Evolutionary conservation across 2,329 filamentous ascomycete species (phyloP), one percentile per base, ranked within the genome.

Genomic region (Aspergillus uvarum): DNA sequence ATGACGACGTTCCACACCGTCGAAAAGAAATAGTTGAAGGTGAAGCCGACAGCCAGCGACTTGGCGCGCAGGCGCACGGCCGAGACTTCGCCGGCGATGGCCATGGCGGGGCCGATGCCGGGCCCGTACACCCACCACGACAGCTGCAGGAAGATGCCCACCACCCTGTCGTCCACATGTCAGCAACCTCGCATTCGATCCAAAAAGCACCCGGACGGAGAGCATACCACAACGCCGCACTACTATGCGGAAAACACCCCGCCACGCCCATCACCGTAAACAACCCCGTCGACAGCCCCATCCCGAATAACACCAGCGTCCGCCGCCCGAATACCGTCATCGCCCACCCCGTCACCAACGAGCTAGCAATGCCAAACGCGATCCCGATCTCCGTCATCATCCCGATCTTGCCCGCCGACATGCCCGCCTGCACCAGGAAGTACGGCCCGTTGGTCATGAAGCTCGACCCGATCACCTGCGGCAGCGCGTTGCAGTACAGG

Each of bases 81-180:
- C 10, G 56, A 58, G 7, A 58, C 35, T n/a, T 58, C 48, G 12
- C 56, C 56, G 8, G 56, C 56, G 11, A 58, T 38, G 21, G 48
- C 50, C 56, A 58, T 53, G 12, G 49, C 56, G 4, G 56, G 49
- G 19, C 56, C 56, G 26, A 58, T 52, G 56, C 22, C 49, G 24
- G 56, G 56, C n/a, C 56, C 56, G 49, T 52, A 52, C 1, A 51
- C 50, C 38, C 38, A 58, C 56, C 56, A 58, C 19, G 29, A 32
- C 22, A 58, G 49, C n/a, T 58, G 47, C 24, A 58, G 56, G 38
- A 51, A 51, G 50, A 58, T 47, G n/a, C 56, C 56, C 11, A 51
- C 56, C 26, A 52, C 35, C 42, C 32, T 58, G 4, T 22, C 10
- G 31, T 11, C 12, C 26, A 29, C 26, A 3, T 2, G 19, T 26